A percentile compares a stretch with the other conserved stretches of the same genome.
Conservation (phyloP, 192 early-diverging fungal genomes). For the Obelidium mucronatum region DNA sequence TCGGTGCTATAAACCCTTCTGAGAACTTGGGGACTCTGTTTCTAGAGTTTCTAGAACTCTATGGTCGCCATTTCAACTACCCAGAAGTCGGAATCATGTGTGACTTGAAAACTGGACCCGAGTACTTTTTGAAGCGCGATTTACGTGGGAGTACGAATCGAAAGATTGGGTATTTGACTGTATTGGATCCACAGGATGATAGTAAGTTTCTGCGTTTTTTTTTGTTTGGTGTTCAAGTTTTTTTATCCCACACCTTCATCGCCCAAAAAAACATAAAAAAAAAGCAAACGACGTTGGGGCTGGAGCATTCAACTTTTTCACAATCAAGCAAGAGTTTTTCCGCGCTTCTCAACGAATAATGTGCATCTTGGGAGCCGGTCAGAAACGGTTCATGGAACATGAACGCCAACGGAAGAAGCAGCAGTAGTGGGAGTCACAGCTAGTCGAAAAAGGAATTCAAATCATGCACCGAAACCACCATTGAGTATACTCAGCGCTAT, state of each 20-base stretch:
- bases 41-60: slow-evolving; percentile 92
- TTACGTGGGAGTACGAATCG: background rate
- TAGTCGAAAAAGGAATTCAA: too few species aligned
- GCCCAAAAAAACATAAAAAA: too few species aligned
- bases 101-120: background rate
- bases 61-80: slow-evolving; percentile 82
- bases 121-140: slow-evolving; percentile 25
- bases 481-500: slow-evolving; percentile 48
- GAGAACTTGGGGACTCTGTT: slow-evolving; percentile 89
- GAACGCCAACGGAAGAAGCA: background rate
- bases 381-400: slow-evolving; percentile 28
- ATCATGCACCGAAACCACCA: background rate
- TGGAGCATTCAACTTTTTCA: slow-evolving; percentile 40
- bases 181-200: slow-evolving; percentile 54
- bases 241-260: background rate
- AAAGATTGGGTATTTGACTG: slow-evolving; percentile 15
- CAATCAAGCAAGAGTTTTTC: slow-evolving; percentile 43
- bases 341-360: slow-evolving; percentile 37
- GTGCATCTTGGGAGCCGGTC: slow-evolving; percentile 47
- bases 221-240: background rate
- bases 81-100: slow-evolving; percentile 63
- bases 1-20: slow-evolving; percentile 63
- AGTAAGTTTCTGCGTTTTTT: slow-evolving; percentile 39
- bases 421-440: background rate
- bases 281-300: slow-evolving; percentile 53